Evolutionary conservation across 768 basidiomycete species (phyloP), one percentile per base, ranked within the genome.

Genomic region (Mycena haematopus): DNA sequence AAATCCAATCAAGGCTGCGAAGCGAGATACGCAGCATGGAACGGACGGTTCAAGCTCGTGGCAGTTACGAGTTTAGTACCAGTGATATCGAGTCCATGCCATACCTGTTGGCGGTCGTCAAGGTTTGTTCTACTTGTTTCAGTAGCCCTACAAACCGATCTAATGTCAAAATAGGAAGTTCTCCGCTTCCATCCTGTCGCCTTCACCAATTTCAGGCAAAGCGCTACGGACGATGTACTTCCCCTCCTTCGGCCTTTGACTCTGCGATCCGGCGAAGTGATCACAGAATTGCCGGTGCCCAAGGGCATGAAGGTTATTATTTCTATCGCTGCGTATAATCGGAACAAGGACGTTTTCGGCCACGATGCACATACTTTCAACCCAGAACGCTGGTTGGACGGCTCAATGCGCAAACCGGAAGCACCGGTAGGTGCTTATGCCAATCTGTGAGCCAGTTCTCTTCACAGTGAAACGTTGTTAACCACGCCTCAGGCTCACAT

Each of bases 1-100:
- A 84, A 9, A 72, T 86, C 7, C 91, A 94, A 73, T 76, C 74
- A 2, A 80, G 77, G 59, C 82, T 93, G 38, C 83, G 92, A 19
- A 70, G 75, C 0, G 92, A 93, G 75, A 81, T 89, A 42, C 72
- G 73, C 46, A 57, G 58, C 25, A 76, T 74, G 68, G 70, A 80
- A 58, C 56, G 60, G 19, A 74, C 68, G 17, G 65, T 82, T 15
- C 73, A 74, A 44, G 70, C 70, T n/a, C 75, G 77, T 15, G 79
- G 80, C 29, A 73, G 75, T 21, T 69, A 71, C 17, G 71, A 75
- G 38, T 80, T 82, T 65, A 78, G 75, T 13, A 69, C 77, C 31
- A 63, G 65, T 47, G 83, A 86, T 68, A 75, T 85, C 61, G 82
- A 85, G 35, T 70, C 67, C 21, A 86, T 86, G 84, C 75, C 78